Percentiles rank a stretch among this genome's conserved stretches.
Evolutionary conservation across 768 basidiomycete genomes (phyloP).

Genomic region (Pleurotus giganteus): DNA sequence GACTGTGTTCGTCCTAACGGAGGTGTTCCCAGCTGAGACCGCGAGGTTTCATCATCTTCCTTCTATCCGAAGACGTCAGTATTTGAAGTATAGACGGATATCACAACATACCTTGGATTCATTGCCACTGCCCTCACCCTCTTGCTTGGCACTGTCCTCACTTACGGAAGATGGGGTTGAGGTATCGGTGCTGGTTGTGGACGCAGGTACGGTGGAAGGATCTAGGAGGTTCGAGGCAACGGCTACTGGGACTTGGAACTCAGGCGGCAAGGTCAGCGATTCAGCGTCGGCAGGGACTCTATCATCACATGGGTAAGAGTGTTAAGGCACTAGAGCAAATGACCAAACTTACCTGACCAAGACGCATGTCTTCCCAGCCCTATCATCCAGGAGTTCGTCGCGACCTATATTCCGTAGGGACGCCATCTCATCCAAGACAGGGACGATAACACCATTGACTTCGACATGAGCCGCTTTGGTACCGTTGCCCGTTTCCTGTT

Average conservation of each 20-base stretch:
- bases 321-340: background rate
- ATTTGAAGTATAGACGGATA: background rate
- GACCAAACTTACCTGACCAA: conserved; percentile 1
- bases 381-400: conserved; percentile 9
- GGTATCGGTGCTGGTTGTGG: conserved; percentile 11
- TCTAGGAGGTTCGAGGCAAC: conserved; percentile 61
- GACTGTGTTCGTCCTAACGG: conserved; percentile 13
- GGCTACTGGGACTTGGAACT: conserved; percentile 44
- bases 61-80: conserved; percentile 4
- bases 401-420: conserved; percentile 66
- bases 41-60: conserved; percentile 17
- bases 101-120: conserved; percentile 14
- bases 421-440: conserved; percentile 75
- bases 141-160: conserved; percentile 16
- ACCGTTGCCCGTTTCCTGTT: conserved; percentile 18
- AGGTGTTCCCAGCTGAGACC: conserved; percentile 6
- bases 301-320: background rate
- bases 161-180: conserved; percentile 17
- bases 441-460: conserved; percentile 49
- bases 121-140: conserved; percentile 23
- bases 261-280: conserved; percentile 3
- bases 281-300: conserved; percentile 9
- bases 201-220: conserved; percentile 21
- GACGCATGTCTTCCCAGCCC: conserved; percentile 7
- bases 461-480: conserved; percentile 28